Base-by-base conservation (phyloP, 768 basidiomycete genomes). In the Tephrocybe sp. region DNA sequence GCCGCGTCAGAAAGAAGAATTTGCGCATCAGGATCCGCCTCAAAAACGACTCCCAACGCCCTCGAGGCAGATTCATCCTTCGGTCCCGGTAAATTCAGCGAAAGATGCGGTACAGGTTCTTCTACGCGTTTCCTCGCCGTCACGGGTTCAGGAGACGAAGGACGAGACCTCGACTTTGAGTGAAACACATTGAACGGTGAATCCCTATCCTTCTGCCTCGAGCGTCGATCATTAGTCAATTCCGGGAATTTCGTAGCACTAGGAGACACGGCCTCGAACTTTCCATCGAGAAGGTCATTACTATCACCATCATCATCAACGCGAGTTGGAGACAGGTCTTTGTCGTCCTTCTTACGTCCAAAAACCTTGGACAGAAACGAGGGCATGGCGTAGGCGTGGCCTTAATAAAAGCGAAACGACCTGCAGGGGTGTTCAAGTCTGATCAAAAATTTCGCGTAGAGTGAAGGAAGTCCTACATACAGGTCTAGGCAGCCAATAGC, bases 341-440 rank as follows among this genome's bases (percentile, higher is more conserved):
- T 79, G 57, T 83, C 83, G 23, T 74, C 68, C 68, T 78, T 86
- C 70, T 80, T 88, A 68, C 86, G 80, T 69, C 82, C 82, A 59
- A 88, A 84, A 58, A 89, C 83, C 63, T 86, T 89, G 66, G 83
- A 80, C 61, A 89, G 67, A 73, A 89, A 87, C 54, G 84, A 83
- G 66, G 84, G 74, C 77, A 78, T 78, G 63, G 65, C 63, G 69
- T 68, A 64, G 63, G 65, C 63, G 69, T 68, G 64, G 64, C 60
- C 61, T 57, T 57, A 54, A 54, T 61, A 53, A 34, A 12, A n/a
- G n/a, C n/a, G 15, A 43, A 56, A 55, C 36, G 38, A 47, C 42
- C 56, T 57, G 31, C n/a, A 10, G 29, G 27, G 33, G 29, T 43
- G 23, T 19, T 24, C 42, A 45, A 50, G 40, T 39, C 23, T 50